phyloP scores from a whole-genome alignment of 1,284 basidiomycete genomes.

The Phellinidium pouzarii region DNA sequence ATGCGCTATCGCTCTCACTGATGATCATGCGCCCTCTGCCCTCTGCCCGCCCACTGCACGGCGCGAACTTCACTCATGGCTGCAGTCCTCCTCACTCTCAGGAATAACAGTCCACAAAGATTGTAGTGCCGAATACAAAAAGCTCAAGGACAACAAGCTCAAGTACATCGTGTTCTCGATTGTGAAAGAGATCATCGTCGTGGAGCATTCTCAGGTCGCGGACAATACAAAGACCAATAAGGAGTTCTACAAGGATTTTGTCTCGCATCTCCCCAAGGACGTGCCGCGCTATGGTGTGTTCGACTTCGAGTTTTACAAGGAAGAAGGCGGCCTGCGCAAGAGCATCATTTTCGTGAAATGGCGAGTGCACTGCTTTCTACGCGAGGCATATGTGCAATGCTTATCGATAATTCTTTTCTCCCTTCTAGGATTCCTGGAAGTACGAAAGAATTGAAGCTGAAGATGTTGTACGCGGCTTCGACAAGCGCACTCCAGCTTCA shows the following conservation, averaged over 20 bases:
- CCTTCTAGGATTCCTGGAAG: slow-evolving; percentile 75
- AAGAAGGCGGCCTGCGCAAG: slow-evolving; percentile 79
- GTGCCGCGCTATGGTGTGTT: slow-evolving; percentile 90
- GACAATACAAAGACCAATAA: slow-evolving; percentile 5
- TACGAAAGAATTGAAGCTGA: slow-evolving; percentile 82
- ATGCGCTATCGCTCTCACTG: slow-evolving; percentile 17
- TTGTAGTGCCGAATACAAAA: slow-evolving; percentile 63
- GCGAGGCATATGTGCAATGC: neutral
- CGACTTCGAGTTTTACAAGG: slow-evolving; percentile 84
- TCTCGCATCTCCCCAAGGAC: slow-evolving; percentile 65
- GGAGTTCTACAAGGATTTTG: slow-evolving; percentile 42
- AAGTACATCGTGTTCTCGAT: slow-evolving; percentile 88
- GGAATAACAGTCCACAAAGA: slow-evolving; percentile 59
- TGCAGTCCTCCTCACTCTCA: slow-evolving; percentile 72
- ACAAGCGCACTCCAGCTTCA: slow-evolving; percentile 77
- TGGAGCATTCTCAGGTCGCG: slow-evolving; percentile 43
- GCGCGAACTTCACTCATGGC: neutral
- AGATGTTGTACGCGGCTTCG: slow-evolving; percentile 95
- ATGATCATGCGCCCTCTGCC: slow-evolving; percentile 24
- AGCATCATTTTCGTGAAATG: slow-evolving; percentile 54
- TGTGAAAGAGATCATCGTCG: slow-evolving; percentile 68
- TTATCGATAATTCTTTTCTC: slow-evolving; percentile 16
- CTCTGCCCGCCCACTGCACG: slow-evolving; percentile 12
- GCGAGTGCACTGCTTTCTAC: slow-evolving; percentile 35
- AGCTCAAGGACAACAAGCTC: slow-evolving; percentile 79